phyloP scores from a whole-genome alignment of 2,329 filamentous ascomycete species.

The Magnaporthiopsis rhizophila region DNA sequence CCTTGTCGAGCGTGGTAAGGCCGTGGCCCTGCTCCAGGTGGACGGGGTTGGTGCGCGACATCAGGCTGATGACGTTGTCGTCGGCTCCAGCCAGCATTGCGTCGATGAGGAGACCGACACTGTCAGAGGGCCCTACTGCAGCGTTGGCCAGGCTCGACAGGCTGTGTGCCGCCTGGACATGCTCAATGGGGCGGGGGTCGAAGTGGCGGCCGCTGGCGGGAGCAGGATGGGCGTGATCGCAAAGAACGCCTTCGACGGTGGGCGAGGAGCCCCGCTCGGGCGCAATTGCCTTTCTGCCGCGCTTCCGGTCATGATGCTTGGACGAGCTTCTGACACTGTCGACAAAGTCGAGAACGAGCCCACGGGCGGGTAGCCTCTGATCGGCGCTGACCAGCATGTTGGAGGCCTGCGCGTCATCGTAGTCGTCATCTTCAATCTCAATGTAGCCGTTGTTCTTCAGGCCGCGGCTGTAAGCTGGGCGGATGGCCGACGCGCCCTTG shows the following conservation, averaged over 20 bases:
- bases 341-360: slow-evolving; percentile 67
- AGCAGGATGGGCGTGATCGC: background rate
- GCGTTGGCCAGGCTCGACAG: slow-evolving; percentile 24
- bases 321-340: slow-evolving; percentile 20
- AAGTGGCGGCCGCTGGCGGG: background rate
- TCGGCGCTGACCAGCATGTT: slow-evolving; percentile 47
- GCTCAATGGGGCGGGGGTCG: slow-evolving; percentile 40
- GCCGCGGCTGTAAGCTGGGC: slow-evolving; percentile 52
- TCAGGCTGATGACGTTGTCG: slow-evolving; percentile 35
- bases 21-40: slow-evolving; percentile 29
- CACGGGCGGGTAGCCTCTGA: slow-evolving; percentile 55
- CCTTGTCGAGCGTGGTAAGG: slow-evolving; percentile 34
- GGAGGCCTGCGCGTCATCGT: slow-evolving; percentile 29
- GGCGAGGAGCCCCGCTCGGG: background rate
- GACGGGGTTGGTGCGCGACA: slow-evolving; percentile 37
- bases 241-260: background rate
- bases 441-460: slow-evolving; percentile 64
- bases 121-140: background rate
- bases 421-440: slow-evolving; percentile 56
- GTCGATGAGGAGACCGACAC: slow-evolving; percentile 13
- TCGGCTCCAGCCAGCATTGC: slow-evolving; percentile 34
- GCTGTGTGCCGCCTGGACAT: slow-evolving; percentile 60
- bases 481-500: slow-evolving; percentile 44
- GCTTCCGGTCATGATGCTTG: background rate
- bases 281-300: background rate